Base-by-base conservation (phyloP, 192 early-diverging fungal species). In the Haplosporangium gracile region DNA sequence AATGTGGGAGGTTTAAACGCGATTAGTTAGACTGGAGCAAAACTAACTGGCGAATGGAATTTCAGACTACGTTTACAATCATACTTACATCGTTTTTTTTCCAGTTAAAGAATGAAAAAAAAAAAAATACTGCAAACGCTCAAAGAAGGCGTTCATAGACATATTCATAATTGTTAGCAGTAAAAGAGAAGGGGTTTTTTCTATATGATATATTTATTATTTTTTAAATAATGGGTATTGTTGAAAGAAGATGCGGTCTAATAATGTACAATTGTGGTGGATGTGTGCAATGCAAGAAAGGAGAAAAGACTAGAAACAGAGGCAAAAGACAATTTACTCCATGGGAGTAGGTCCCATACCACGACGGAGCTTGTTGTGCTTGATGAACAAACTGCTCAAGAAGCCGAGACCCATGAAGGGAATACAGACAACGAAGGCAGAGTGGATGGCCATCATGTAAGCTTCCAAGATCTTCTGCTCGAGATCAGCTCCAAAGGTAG, bases 391-490 rank as follows among this genome's bases (percentile, higher is more conserved):
- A 8, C 83, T 87, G 69, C 82, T 78, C 29, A 92, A 47, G 43
- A 90, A 88, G 1, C 86, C 81, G 11, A 92, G 45, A 9, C 85
- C 90, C 32, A 89, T 90, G 80, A 93, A 88, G 16, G 92, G 90
- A 22, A 90, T 83, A 2, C 87, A 88, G 24, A 89, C 91, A 26
- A 79, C 81, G 83, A 93, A 93, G 32, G 92, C 89, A 34, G 79
- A 80, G 22, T 87, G 86, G 34, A 94, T 69, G 0, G 91, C 88
- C 10, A 70, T 26, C 26, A 92, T 92, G 72, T 92, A 94, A 11
- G 88, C 84, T 39, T 89, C 43, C 26, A 90, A 88, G 29, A 93
- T 82, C 45, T 89, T 79, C 13, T 38, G 26, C 15, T 88, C 78
- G 32, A 90, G 68, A 34, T 88, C 82, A 15, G 72, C 24, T 0